Conservation (phyloP, 306 rosid genomes). For the Phaseolus lunatus region DNA sequence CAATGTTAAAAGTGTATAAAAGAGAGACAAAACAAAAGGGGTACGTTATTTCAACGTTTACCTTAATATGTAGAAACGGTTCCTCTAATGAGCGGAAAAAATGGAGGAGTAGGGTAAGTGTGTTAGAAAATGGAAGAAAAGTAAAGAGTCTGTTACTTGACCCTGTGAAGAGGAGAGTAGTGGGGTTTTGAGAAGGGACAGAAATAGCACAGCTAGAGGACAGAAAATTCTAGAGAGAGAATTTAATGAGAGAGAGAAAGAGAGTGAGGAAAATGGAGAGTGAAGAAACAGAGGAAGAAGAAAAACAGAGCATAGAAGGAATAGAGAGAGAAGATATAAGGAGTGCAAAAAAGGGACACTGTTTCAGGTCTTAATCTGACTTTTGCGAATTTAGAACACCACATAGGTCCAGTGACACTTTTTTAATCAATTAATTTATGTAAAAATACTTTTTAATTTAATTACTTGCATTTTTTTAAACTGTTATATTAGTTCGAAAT, state of each 20-base stretch:
- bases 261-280: neutral
- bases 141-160: neutral
- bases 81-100: conserved; percentile 1
- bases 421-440: neutral
- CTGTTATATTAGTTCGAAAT: no score
- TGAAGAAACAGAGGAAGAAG: conserved; percentile 5
- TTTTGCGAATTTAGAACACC: conserved; percentile 45
- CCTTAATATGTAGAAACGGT: conserved; percentile 35
- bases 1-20: neutral
- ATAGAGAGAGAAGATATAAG: neutral
- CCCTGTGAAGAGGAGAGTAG: conserved; percentile 16
- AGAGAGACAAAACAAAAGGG: neutral
- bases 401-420: neutral
- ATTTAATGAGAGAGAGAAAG: conserved; percentile 6
- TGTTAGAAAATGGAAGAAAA: neutral
- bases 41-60: neutral
- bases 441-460: no score
- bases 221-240: neutral
- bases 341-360: conserved; percentile 51
- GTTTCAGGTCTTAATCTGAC: neutral
- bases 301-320: neutral
- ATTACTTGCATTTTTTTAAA: no score
- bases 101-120: neutral
- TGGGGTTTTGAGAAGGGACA: conserved; percentile 28
- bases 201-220: conserved; percentile 46